Conservation (phyloP, 2,329 filamentous ascomycete genomes). For the Pestalotiopsis sp. region DNA sequence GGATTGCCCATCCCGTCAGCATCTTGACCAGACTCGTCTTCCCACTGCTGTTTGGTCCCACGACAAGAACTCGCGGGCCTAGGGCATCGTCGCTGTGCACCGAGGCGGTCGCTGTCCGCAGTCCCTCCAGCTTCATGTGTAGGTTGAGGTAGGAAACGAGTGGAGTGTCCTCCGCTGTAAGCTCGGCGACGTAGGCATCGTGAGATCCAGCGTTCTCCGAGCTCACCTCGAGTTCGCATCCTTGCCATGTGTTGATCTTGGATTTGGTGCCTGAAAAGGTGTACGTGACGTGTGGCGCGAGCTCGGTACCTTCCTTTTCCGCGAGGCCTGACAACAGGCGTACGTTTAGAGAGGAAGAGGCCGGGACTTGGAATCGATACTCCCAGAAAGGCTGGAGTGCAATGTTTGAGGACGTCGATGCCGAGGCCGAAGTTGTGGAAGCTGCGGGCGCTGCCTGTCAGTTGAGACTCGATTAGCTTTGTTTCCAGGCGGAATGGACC, state of each 20-base stretch:
- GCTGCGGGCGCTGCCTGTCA: conserved; percentile 21
- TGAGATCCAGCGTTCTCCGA: conserved; percentile 49
- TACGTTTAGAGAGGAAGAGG: conserved; percentile 41
- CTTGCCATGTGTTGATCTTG: conserved; percentile 89
- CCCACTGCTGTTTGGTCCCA: conserved; percentile 75
- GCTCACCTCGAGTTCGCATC: conserved; percentile 79
- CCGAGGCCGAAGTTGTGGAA: conserved; percentile 32
- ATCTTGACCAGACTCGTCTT: conserved; percentile 82
- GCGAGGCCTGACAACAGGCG: conserved; percentile 79
- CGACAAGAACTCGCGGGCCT: conserved; percentile 81
- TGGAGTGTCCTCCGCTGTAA: conserved; percentile 75
- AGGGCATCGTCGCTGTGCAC: conserved; percentile 33
- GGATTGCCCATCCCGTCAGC: conserved; percentile 76
- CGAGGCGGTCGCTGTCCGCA: conserved; percentile 61
- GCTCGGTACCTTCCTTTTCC: conserved; percentile 93
- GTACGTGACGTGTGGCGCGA: conserved; percentile 78
- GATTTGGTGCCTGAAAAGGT: conserved; percentile 80
- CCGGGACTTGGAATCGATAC: conserved; percentile 76
- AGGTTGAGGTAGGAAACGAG: conserved; percentile 81
- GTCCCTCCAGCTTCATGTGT: conserved; percentile 79
- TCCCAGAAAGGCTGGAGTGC: conserved; percentile 66
- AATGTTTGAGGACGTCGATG: conserved; percentile 43
- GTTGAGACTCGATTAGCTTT: background rate
- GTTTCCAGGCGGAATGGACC: background rate
- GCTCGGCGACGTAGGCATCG: conserved; percentile 59